Evolutionary conservation across 768 basidiomycete genomes (phyloP).

Genomic region (Naganishia friedmannii): DNA sequence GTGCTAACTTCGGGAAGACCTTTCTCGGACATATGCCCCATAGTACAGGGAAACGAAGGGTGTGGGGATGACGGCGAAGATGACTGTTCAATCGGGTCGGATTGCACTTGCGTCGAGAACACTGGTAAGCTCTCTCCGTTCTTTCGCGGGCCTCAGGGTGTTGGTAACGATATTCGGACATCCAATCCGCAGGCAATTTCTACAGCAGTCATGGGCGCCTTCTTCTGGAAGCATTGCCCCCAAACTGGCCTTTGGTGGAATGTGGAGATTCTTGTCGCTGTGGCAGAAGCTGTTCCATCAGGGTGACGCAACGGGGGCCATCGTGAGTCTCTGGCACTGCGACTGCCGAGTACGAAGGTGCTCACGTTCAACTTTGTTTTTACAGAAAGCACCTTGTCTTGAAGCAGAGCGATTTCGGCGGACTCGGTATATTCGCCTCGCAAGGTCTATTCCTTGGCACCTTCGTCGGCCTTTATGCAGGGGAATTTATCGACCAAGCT

Average conservation of each 20-base stretch:
- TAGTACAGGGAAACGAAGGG: neutral
- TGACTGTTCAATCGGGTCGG: slow-evolving; percentile 5
- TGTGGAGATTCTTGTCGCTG: slow-evolving; percentile 45
- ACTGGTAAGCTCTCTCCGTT: slow-evolving; percentile 3
- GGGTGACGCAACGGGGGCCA: slow-evolving; percentile 43
- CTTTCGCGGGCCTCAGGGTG: neutral
- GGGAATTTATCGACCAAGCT: slow-evolving; percentile 44
- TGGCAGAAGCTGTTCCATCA: slow-evolving; percentile 35
- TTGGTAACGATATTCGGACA: neutral
- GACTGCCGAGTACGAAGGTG: neutral
- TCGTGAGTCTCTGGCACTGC: slow-evolving; percentile 30
- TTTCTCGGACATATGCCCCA: neutral
- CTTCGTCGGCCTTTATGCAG: slow-evolving; percentile 51
- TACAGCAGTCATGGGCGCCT: slow-evolving; percentile 9
- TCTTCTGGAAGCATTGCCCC: slow-evolving; percentile 43
- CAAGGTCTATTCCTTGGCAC: slow-evolving; percentile 34
- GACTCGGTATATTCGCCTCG: slow-evolving; percentile 41
- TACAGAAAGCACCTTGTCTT: slow-evolving; percentile 3
- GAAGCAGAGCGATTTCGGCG: slow-evolving; percentile 4
- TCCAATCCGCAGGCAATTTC: slow-evolving; percentile 29
- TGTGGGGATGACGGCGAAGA: neutral
- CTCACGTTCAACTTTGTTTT: neutral
- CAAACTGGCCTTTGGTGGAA: slow-evolving; percentile 48
- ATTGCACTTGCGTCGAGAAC: slow-evolving; percentile 22
- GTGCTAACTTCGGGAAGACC: neutral